Conservation (phyloP, 441 rosid genomes). For the Erodium trifolium region DNA sequence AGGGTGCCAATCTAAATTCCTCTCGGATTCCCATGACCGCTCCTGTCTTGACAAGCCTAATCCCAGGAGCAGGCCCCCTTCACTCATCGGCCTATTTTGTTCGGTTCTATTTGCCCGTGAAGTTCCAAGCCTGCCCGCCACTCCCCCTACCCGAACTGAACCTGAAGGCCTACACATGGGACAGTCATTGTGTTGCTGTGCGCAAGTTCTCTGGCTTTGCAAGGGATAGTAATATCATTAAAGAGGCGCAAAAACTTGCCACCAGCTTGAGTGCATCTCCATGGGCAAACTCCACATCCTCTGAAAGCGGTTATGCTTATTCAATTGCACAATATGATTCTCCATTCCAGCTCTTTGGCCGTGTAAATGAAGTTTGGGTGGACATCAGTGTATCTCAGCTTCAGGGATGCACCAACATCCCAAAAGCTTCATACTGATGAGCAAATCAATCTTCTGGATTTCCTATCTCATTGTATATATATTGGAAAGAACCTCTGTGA, state of each 20-base stretch:
- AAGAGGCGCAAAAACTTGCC: conserved; percentile 49
- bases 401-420: conserved; percentile 21
- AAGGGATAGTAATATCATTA: conserved; percentile 34
- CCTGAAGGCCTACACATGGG: conserved; percentile 38
- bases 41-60: conserved; percentile 50
- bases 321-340: conserved; percentile 60
- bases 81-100: conserved; percentile 46
- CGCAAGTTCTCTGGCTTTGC: conserved; percentile 61
- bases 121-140: conserved; percentile 56
- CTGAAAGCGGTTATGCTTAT: conserved; percentile 36
- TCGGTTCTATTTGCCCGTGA: conserved; percentile 44
- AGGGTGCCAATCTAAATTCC: conserved; percentile 63
- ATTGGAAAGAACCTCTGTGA: background rate
- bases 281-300: conserved; percentile 37
- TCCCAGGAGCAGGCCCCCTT: conserved; percentile 61
- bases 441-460: background rate
- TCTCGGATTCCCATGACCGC: conserved; percentile 57
- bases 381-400: conserved; percentile 33
- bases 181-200: conserved; percentile 43
- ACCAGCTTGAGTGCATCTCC: conserved; percentile 49
- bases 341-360: conserved; percentile 47
- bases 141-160: conserved; percentile 45
- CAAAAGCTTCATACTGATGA: conserved; percentile 31
- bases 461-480: background rate
- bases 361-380: conserved; percentile 62